Evolutionary conservation across 2,329 filamentous ascomycete genomes (phyloP).

Genomic region (Trichoderma oligosporum): DNA sequence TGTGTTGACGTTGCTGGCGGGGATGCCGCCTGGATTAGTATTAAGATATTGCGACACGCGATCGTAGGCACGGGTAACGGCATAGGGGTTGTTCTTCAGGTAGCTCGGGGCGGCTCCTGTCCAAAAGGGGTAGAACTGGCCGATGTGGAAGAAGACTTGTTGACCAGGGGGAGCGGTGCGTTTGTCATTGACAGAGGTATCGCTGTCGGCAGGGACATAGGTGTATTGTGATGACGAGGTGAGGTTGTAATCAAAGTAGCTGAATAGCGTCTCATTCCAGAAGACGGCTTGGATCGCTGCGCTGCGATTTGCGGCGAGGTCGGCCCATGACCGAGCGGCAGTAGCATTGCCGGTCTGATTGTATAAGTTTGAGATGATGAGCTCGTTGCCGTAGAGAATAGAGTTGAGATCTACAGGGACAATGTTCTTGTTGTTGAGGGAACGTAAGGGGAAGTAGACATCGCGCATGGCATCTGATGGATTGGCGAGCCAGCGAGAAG

Average conservation of each 20-base stretch:
- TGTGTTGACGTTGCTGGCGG: constrained; percentile 58
- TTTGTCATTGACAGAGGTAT: constrained; percentile 32
- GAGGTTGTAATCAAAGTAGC: constrained; percentile 68
- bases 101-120: constrained; percentile 57
- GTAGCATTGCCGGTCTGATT: constrained; percentile 47
- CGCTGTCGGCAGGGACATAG: constrained; percentile 49
- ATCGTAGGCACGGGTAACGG: constrained; percentile 51
- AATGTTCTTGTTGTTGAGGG: constrained; percentile 55
- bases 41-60: constrained; percentile 53
- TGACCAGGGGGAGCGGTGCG: constrained; percentile 48
- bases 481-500: constrained; percentile 53
- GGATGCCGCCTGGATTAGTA: constrained; percentile 52
- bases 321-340: constrained; percentile 47
- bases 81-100: constrained; percentile 56
- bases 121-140: constrained; percentile 68
- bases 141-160: constrained; percentile 55
- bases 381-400: constrained; percentile 63
- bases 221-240: constrained; percentile 55
- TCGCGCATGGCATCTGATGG: constrained; percentile 57
- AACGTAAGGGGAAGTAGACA: constrained; percentile 62
- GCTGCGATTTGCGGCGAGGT: constrained; percentile 50
- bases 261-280: constrained; percentile 60
- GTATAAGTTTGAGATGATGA: constrained; percentile 54
- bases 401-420: constrained; percentile 66
- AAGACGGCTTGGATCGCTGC: constrained; percentile 60